These are phyloP conservation scores for Parmelia sp. DNA, from an alignment of 495 filamentous ascomycete species.

Conservation along the genomic window DNA sequence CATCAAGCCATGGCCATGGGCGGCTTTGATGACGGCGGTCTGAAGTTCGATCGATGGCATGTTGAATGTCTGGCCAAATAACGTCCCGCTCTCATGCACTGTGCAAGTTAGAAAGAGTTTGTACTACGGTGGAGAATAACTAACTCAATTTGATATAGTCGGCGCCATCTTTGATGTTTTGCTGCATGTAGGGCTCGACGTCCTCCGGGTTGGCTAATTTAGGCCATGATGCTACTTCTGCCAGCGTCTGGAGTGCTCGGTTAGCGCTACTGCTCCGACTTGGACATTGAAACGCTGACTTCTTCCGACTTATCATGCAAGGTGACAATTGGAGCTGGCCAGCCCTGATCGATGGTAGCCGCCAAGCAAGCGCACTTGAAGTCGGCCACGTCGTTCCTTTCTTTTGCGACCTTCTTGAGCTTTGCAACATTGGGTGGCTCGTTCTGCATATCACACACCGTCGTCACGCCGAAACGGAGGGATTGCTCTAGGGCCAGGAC, in stretches of 20 bases:
- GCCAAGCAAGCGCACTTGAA: constrained; percentile 9
- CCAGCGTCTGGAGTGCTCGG: neutral
- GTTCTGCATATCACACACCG: constrained; percentile 12
- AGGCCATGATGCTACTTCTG: constrained; percentile 1
- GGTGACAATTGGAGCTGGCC: constrained; percentile 5
- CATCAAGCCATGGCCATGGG: constrained; percentile 4
- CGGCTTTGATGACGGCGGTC: constrained; percentile 5
- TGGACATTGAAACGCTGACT: neutral
- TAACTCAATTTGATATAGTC: constrained; percentile 15
- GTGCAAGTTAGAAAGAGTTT: neutral
- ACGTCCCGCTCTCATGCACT: constrained; percentile 11
- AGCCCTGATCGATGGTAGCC: constrained; percentile 7
- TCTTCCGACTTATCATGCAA: constrained; percentile 14
- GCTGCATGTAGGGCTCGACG: constrained; percentile 4
- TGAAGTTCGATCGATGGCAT: neutral
- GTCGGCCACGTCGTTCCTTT: constrained; percentile 7
- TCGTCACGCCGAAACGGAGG: constrained; percentile 10
- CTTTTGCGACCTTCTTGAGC: neutral
- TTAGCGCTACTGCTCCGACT: neutral
- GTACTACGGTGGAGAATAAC: neutral
- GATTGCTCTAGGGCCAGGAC: constrained; percentile 10
- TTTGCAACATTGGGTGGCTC: constrained; percentile 3
- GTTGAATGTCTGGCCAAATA: constrained; percentile 6
- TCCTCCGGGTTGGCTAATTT: constrained; percentile 4
- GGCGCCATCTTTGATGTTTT: constrained; percentile 11